phyloP scores from a whole-genome alignment of 257 asterid genomes.

The Apocynum venetum region DNA sequence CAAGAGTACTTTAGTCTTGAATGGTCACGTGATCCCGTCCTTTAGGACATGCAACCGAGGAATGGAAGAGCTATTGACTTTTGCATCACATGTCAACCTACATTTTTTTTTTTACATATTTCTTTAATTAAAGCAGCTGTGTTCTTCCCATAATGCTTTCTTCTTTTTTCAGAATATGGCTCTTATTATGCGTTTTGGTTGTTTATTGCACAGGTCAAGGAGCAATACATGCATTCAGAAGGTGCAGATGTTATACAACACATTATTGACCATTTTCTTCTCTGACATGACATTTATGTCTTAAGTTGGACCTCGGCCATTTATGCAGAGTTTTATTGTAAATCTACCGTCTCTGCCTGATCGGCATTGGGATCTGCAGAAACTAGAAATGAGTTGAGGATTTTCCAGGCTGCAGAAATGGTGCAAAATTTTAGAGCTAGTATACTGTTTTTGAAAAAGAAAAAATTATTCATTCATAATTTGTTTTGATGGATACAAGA shows the following conservation, averaged over 20 bases:
- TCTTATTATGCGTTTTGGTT: not conserved
- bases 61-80: not conserved
- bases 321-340: not conserved
- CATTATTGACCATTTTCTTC: conserved; percentile 74
- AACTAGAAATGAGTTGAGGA: not conserved
- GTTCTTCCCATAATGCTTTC: too few relatives aligned
- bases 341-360: not conserved
- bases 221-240: conserved; percentile 60
- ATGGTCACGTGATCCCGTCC: not conserved
- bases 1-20: not conserved
- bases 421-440: not conserved
- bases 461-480: not conserved
- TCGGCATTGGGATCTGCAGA: not conserved
- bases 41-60: too few relatives aligned
- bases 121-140: not conserved
- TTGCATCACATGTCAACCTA: not conserved
- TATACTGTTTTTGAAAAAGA: not conserved
- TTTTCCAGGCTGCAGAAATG: not conserved
- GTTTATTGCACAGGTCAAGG: conserved; percentile 62
- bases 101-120: not conserved
- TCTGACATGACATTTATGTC: conserved; percentile 24
- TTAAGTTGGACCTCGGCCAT: not conserved
- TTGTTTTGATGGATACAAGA: not conserved
- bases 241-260: conserved; percentile 93
- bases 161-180: not conserved